These are phyloP conservation scores for Sphagnum contortum DNA, from an alignment of 225 moss, liverwort and hornwort genomes.

Conservation along the genomic window DNA sequence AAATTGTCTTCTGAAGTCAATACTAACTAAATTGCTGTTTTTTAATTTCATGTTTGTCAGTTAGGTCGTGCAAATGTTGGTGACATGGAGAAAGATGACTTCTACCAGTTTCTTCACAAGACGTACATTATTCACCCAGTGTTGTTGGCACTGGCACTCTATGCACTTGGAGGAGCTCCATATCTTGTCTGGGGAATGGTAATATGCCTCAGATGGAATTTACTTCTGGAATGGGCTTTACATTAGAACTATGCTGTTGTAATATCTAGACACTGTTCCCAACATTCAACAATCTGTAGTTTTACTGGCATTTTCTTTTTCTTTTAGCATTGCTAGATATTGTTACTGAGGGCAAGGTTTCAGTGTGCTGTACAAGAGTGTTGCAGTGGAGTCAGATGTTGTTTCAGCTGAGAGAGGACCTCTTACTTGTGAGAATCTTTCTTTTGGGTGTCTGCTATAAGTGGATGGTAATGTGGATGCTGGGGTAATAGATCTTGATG, in stretches of 20 bases:
- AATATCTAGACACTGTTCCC: too few species aligned
- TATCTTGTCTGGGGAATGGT: constrained; percentile 98
- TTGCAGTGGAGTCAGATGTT: background rate
- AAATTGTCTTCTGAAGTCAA: too few species aligned
- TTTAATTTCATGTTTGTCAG: constrained; percentile 13
- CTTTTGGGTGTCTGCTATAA: too few species aligned
- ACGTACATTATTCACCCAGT: constrained; percentile 71
- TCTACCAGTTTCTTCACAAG: constrained; percentile 81
- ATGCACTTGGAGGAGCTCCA: constrained; percentile 74
- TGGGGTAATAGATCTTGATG: too few species aligned
- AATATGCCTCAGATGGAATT: constrained; percentile 4
- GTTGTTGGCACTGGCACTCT: constrained; percentile 55
- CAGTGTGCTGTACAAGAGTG: too few species aligned
- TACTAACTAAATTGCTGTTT: too few species aligned
- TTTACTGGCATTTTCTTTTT: background rate
- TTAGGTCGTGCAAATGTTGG: constrained; percentile 75
- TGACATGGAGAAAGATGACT: constrained; percentile 85
- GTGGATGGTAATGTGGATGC: too few species aligned
- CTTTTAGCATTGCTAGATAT: background rate
- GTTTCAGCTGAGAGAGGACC: background rate
- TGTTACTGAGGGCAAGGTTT: too few species aligned
- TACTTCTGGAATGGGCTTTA: background rate
- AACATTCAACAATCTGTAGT: too few species aligned
- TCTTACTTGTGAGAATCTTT: background rate
- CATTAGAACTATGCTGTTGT: too few species aligned